These are phyloP conservation scores for Nakaseomyces delphensis DNA, from an alignment of 1,139 yeast species.

Conservation along the genomic window DNA sequence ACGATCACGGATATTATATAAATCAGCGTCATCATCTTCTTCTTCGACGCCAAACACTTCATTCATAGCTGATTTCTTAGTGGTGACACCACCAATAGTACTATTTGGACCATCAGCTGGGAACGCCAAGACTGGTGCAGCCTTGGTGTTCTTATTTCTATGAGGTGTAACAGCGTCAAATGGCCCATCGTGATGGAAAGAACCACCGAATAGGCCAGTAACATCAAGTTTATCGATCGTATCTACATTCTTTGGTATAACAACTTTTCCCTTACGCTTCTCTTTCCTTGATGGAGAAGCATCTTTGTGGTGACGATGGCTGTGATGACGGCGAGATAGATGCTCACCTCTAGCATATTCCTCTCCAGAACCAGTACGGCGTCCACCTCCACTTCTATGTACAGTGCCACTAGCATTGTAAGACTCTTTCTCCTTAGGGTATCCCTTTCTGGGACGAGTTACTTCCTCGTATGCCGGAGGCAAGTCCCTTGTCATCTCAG, in stretches of 20 bases:
- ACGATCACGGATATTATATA: conserved; percentile 64
- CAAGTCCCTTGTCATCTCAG: conserved; percentile 13
- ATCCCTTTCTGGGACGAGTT: conserved; percentile 35
- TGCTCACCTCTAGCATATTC: conserved; percentile 4
- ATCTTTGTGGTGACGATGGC: conserved; percentile 5
- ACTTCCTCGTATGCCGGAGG: conserved; percentile 68
- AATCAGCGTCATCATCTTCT: conserved; percentile 15
- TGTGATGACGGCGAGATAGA: conserved; percentile 4
- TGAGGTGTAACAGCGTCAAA: conserved; percentile 98
- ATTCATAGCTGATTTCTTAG: conserved; percentile 28
- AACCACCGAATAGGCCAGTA: conserved; percentile 89
- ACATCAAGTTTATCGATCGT: conserved; percentile 93
- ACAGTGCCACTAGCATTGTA: not conserved
- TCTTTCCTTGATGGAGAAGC: conserved; percentile 28
- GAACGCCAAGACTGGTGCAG: conserved; percentile 91
- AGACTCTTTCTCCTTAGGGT: conserved; percentile 19
- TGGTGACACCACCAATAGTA: conserved; percentile 56
- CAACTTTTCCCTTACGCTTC: conserved; percentile 44
- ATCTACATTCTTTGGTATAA: conserved; percentile 46
- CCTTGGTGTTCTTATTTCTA: conserved; percentile 70
- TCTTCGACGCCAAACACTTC: conserved; percentile 28
- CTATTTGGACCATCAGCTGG: conserved; percentile 93
- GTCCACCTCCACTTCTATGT: conserved; percentile 2
- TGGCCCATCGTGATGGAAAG: conserved; percentile 98
- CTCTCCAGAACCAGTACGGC: conserved; percentile 1